These are phyloP conservation scores for Colletotrichum tropicicola DNA, from an alignment of 2,329 filamentous ascomycete species.

Conservation along the genomic window DNA sequence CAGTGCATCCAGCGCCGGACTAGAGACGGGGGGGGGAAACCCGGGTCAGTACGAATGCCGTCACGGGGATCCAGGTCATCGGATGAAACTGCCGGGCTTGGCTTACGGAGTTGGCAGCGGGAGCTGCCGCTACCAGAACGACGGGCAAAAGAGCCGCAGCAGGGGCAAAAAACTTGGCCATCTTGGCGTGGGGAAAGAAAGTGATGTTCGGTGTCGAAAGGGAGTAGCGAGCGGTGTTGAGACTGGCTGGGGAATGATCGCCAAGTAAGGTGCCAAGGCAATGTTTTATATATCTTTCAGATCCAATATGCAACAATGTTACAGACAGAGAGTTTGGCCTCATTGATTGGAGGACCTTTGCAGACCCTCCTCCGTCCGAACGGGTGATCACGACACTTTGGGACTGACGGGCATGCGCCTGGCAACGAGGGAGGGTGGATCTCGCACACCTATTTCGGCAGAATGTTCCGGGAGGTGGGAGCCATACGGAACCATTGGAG, in stretches of 20 bases:
- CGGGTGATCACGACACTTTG: conserved; percentile 1
- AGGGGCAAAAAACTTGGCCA: conserved; percentile 10
- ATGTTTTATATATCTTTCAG: conserved; percentile 22
- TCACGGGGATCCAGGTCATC: not conserved
- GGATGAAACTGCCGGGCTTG: not conserved
- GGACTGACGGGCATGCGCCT: conserved; percentile 16
- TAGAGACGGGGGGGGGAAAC: not conserved
- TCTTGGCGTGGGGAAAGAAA: conserved; percentile 17
- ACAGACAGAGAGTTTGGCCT: not conserved
- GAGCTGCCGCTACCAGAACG: conserved; percentile 16
- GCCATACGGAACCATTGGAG: not conserved
- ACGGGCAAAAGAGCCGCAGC: conserved; percentile 20
- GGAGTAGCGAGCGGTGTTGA: conserved; percentile 6
- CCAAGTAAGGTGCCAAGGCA: conserved; percentile 8
- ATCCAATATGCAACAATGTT: not conserved
- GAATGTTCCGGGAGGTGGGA: not conserved
- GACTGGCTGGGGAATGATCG: not conserved
- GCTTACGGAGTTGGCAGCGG: conserved; percentile 10
- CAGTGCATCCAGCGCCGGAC: conserved; percentile 6
- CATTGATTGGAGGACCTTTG: conserved; percentile 13
- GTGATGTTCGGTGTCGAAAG: conserved; percentile 4
- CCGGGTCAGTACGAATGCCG: not conserved
- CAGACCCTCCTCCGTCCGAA: conserved; percentile 17
- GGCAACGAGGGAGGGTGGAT: not conserved
- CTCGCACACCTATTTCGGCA: not conserved